Conservation (phyloP, 768 basidiomycete species). For the Postia placenta region DNA sequence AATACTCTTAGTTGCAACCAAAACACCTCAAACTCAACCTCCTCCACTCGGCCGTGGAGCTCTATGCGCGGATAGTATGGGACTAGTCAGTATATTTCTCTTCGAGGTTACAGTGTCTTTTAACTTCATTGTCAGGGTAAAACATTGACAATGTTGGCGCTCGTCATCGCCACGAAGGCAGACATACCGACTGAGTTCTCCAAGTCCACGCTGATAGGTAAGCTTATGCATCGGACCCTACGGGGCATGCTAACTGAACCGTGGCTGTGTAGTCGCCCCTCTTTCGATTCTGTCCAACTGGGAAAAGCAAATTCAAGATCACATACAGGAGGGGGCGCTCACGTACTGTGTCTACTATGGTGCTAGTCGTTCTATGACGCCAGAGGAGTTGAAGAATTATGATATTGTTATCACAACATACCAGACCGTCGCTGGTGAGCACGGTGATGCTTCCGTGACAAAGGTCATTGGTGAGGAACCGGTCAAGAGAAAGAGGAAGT, state of each 20-base stretch:
- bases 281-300: constrained; percentile 84
- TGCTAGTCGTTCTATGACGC: constrained; percentile 48
- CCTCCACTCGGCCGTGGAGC: constrained; percentile 81
- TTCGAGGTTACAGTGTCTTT: background rate
- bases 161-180: constrained; percentile 71
- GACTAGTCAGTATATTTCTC: constrained; percentile 35
- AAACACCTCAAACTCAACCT: constrained; percentile 58
- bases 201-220: constrained; percentile 76
- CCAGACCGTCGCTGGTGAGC: constrained; percentile 60
- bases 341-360: constrained; percentile 69
- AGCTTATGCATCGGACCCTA: constrained; percentile 13
- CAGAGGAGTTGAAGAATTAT: constrained; percentile 54
- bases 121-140: constrained; percentile 59
- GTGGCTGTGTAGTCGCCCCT: constrained; percentile 52
- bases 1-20: constrained; percentile 59
- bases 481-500: constrained; percentile 52
- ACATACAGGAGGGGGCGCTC: constrained; percentile 49
- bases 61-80: constrained; percentile 89
- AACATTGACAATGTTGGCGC: constrained; percentile 82
- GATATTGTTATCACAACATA: constrained; percentile 87
- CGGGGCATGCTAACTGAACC: background rate
- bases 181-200: constrained; percentile 53
- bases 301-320: constrained; percentile 80
- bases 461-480: constrained; percentile 25
- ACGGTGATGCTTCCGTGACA: constrained; percentile 25